Evolutionary conservation across 164 flowering plant genomes (phyloP).

Genomic region (Vitis amurensis): DNA sequence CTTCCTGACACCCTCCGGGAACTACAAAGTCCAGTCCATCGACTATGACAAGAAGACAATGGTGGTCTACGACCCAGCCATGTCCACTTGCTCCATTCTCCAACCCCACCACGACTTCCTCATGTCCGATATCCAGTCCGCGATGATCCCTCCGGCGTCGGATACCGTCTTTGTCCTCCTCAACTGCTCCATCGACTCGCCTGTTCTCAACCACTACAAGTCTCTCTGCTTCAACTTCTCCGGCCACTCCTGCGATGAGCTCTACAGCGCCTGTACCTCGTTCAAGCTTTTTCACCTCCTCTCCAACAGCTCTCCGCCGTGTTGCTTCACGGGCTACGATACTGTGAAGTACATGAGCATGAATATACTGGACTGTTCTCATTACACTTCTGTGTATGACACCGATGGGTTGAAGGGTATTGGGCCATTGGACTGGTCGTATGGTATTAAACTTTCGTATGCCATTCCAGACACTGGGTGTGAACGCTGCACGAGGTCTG

Average conservation of each 20-base stretch:
- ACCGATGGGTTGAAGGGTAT: constrained; percentile 48
- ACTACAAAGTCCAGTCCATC: constrained; percentile 72
- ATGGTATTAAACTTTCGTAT: constrained; percentile 68
- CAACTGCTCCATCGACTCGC: constrained; percentile 91
- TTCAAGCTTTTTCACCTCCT: constrained; percentile 49
- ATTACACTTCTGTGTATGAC: constrained; percentile 65
- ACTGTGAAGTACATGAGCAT: constrained; percentile 79
- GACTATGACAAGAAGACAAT: constrained; percentile 58
- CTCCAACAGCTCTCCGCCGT: constrained; percentile 46
- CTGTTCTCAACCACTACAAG: constrained; percentile 71
- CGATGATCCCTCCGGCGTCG: constrained; percentile 64
- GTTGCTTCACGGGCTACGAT: constrained; percentile 72
- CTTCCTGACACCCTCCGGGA: constrained; percentile 49
- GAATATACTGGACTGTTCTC: constrained; percentile 84
- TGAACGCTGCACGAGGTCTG: constrained; percentile 55
- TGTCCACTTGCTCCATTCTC: constrained; percentile 83
- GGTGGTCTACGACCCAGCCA: constrained; percentile 62
- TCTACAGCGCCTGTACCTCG: constrained; percentile 57
- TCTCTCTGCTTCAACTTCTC: constrained; percentile 78
- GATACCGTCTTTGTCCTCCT: constrained; percentile 77
- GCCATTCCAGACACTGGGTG: constrained; percentile 71
- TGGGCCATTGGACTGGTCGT: constrained; percentile 80
- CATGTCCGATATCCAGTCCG: constrained; percentile 65
- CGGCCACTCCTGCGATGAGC: constrained; percentile 84
- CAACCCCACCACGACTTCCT: constrained; percentile 81